phyloP scores from a whole-genome alignment of 179 eudicot species.

The Heliamphora pulchella region DNA sequence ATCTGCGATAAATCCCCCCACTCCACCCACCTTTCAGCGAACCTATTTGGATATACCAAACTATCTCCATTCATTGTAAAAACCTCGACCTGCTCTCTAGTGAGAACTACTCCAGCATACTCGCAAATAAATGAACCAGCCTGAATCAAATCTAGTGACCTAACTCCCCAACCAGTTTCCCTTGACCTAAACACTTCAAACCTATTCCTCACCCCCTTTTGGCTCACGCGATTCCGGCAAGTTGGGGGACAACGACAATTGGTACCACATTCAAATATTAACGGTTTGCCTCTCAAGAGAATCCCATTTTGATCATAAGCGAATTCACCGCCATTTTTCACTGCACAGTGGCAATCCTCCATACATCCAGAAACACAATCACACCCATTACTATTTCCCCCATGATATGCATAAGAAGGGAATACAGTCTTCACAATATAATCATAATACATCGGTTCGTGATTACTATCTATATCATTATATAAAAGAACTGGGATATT shows the following conservation, averaged over 20 bases:
- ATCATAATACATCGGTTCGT: conserved; percentile 62
- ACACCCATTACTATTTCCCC: conserved; percentile 51
- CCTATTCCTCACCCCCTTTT: conserved; percentile 55
- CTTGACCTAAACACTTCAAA: conserved; percentile 85
- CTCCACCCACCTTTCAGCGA: conserved; percentile 71
- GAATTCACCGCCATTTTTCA: conserved; percentile 79
- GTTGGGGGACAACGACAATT: conserved; percentile 64
- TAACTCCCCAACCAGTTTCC: conserved; percentile 91
- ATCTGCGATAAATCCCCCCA: conserved; percentile 85
- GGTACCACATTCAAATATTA: conserved; percentile 75
- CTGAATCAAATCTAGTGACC: conserved; percentile 76
- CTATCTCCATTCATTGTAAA: conserved; percentile 82
- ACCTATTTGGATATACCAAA: conserved; percentile 73
- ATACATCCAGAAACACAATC: conserved; percentile 52
- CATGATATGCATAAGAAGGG: conserved; percentile 50
- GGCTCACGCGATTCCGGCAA: conserved; percentile 81
- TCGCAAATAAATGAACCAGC: conserved; percentile 91
- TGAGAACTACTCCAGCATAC: conserved; percentile 74
- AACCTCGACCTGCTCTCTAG: conserved; percentile 72
- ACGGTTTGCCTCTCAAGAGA: conserved; percentile 74
- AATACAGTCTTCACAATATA: conserved; percentile 50
- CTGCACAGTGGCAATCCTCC: conserved; percentile 50
- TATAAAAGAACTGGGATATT: conserved; percentile 51
- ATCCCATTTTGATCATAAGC: conserved; percentile 70
- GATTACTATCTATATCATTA: conserved; percentile 61